Conservation (phyloP, 148 eudicot genomes). For the Vaccinium macrocarpon region DNA sequence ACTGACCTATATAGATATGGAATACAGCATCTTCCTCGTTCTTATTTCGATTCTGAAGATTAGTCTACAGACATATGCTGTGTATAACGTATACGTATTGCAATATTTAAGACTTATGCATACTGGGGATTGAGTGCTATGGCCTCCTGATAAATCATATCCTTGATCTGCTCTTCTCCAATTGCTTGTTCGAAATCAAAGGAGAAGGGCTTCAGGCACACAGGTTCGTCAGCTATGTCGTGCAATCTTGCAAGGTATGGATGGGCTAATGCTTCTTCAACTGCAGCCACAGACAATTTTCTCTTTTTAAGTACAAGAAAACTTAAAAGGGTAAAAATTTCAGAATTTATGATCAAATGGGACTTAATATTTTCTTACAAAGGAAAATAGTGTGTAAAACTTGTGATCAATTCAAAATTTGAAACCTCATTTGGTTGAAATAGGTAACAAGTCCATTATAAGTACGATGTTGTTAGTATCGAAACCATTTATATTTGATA, state of each 20-base stretch:
- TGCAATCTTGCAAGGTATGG: conserved; percentile 81
- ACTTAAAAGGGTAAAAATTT: background rate
- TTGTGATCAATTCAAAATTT: background rate
- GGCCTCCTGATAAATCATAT: conserved; percentile 83
- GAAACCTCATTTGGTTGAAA: background rate
- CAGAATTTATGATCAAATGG: background rate
- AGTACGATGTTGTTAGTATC: background rate
- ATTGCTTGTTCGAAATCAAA: conserved; percentile 77
- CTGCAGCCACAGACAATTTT: conserved; percentile 37
- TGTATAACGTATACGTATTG: background rate
- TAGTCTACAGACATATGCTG: background rate
- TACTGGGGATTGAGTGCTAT: conserved; percentile 58
- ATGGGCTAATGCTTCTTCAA: conserved; percentile 81
- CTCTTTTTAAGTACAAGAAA: background rate
- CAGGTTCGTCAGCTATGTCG: conserved; percentile 77
- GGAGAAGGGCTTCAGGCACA: conserved; percentile 63
- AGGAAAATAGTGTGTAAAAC: background rate
- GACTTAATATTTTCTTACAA: too few species aligned
- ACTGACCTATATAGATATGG: background rate
- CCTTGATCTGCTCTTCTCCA: conserved; percentile 86
- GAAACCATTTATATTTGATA: background rate
- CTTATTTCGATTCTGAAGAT: background rate
- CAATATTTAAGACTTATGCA: conserved; percentile 20
- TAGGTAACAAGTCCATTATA: background rate
- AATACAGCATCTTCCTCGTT: background rate